Percentiles rank a stretch among this genome's conserved stretches.
These are phyloP conservation scores for Lachnum nothofagi DNA, from an alignment of 2,329 filamentous ascomycete species.

Conservation along the genomic window DNA sequence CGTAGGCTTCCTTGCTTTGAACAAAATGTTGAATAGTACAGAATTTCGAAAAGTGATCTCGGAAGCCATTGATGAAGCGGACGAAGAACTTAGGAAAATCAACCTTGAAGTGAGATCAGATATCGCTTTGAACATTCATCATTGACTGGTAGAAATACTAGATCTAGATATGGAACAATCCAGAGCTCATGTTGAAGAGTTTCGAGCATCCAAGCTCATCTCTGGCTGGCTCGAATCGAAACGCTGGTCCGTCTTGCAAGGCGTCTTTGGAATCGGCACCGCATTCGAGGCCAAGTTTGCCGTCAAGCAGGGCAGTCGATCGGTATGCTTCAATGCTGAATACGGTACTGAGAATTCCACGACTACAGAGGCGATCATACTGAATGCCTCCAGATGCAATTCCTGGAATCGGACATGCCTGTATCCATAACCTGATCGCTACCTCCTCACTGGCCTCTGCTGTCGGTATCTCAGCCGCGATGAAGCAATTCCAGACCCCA, in stretches of 20 bases:
- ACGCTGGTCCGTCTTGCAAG: conserved; percentile 47
- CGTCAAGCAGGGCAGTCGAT: conserved; percentile 40
- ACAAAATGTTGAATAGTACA: too few relatives aligned
- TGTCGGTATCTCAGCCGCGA: conserved; percentile 30
- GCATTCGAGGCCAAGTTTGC: conserved; percentile 44
- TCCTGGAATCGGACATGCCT: conserved; percentile 38
- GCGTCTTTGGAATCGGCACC: conserved; percentile 48
- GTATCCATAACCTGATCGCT: conserved; percentile 42
- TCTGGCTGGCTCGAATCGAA: too few relatives aligned
- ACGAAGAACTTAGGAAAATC: too few relatives aligned
- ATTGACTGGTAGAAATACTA: too few relatives aligned
- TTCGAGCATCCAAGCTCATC: too few relatives aligned
- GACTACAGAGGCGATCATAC: neutral
- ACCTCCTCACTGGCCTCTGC: conserved; percentile 35
- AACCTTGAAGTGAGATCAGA: too few relatives aligned
- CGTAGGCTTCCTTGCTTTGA: too few relatives aligned
- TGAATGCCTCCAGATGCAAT: conserved; percentile 39
- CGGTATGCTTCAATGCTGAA: conserved; percentile 41
- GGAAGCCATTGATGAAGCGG: too few relatives aligned
- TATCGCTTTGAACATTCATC: too few relatives aligned
- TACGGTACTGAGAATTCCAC: conserved; percentile 39
- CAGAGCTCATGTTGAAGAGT: too few relatives aligned
- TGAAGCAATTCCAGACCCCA: conserved; percentile 19
- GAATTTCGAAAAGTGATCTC: too few relatives aligned
- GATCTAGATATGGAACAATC: too few relatives aligned